Evolutionary conservation across 345 rosid species (phyloP), one percentile per base, ranked within the genome.

Genomic region (Excoecaria agallocha): DNA sequence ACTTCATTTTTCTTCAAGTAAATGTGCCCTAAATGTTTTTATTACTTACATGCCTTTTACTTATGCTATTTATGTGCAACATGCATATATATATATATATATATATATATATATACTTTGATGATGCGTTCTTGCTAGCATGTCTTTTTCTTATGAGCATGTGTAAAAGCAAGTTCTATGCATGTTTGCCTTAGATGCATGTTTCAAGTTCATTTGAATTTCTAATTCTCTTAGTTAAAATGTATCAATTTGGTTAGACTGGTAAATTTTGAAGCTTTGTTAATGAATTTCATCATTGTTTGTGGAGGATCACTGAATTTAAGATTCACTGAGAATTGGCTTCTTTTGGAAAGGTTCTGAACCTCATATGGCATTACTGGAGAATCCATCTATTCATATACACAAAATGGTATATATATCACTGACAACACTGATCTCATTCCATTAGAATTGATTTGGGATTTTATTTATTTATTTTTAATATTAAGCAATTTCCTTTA

Each of bases 301-400:
- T 30, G 9, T 8, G 15, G 63, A 41, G 12, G 13, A 70, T n/a
- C 38, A 8, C 24, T 12, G 0, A n/a, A 0, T 55, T 22, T 30
- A n/a, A 43, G 16, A 65, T 15, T 74, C 39, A 22, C 19, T 30
- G 41, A 15, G 6, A 11, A 10, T 39, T 30, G 19, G 3, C 3
- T 17, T 63, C 58, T 30, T 52, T 25, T 71, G 77, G 67, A 24
- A 78, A 94, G 98, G 97, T 77, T 94, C 98, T 35, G 86, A 86
- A 68, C 98, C 99, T 3, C 96, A 93, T 65, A 81, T 80, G 75
- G 90, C 93, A 68, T 76, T 95, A 70, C 61, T 85, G 62, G 87
- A 88, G 75, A 90, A 91, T 25, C 85, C 74, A 48, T 95, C 92
- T 69, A 91, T 95, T 80, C 91, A 90, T 72, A 85, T 91, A 55